phyloP scores from a whole-genome alignment of 768 basidiomycete species.

The Trametes gibbosa region DNA sequence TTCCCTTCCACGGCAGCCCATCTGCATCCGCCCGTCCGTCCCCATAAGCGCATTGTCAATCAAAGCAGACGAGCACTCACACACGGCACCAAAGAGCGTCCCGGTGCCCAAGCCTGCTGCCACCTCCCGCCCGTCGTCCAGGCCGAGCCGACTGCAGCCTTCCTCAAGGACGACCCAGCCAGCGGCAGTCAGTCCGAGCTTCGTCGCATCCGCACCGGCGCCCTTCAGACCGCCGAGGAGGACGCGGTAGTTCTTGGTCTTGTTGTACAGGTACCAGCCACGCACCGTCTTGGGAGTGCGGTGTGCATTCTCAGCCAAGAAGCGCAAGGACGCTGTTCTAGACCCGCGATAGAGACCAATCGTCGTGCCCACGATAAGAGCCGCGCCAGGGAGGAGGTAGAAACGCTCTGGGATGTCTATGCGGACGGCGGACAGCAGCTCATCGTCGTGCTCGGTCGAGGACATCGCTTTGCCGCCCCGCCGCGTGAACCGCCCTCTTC shows the following conservation, averaged over 20 bases:
- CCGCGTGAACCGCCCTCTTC: neutral
- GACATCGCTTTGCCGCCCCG: constrained; percentile 19
- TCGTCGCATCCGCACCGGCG: constrained; percentile 55
- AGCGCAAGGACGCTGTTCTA: constrained; percentile 68
- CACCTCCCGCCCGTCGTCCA: constrained; percentile 47
- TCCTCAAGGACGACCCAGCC: constrained; percentile 53
- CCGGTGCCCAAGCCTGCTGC: constrained; percentile 68
- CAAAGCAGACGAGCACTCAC: constrained; percentile 34
- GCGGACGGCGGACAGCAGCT: constrained; percentile 29
- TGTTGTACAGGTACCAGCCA: constrained; percentile 96
- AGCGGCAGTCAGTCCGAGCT: constrained; percentile 45
- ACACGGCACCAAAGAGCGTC: constrained; percentile 52
- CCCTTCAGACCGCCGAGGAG: constrained; percentile 69
- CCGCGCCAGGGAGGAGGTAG: constrained; percentile 59
- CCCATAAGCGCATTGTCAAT: constrained; percentile 7
- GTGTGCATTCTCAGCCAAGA: constrained; percentile 92
- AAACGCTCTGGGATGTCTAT: constrained; percentile 55
- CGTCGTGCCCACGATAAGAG: constrained; percentile 57
- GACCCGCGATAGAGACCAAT: constrained; percentile 76
- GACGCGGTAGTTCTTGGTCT: constrained; percentile 91
- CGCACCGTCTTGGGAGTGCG: constrained; percentile 79
- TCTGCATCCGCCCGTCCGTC: constrained; percentile 41
- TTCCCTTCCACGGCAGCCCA: constrained; percentile 51
- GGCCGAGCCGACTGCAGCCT: constrained; percentile 35
- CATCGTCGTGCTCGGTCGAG: constrained; percentile 19